These are phyloP conservation scores for Rhizopus arrhizus DNA, from an alignment of 371 early-diverging fungal species.

Conservation along the genomic window DNA sequence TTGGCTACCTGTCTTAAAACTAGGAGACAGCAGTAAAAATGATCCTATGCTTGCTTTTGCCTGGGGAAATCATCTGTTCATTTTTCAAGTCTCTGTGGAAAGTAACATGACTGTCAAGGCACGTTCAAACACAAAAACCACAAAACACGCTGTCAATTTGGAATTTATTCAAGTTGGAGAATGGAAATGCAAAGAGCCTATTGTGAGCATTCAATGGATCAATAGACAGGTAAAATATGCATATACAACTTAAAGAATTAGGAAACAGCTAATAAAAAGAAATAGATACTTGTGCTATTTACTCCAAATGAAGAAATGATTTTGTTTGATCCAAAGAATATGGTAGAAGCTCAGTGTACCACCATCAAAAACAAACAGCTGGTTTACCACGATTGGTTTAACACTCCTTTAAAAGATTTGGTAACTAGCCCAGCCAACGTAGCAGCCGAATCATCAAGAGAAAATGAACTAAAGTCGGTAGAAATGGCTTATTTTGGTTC, in stretches of 20 bases:
- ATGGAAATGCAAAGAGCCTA: conserved; percentile 63
- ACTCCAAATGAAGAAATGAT: conserved; percentile 73
- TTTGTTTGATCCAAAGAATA: conserved; percentile 66
- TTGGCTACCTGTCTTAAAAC: conserved; percentile 63
- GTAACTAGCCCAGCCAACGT: conserved; percentile 19
- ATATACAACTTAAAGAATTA: neutral
- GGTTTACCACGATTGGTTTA: conserved; percentile 72
- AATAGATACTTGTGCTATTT: conserved; percentile 63
- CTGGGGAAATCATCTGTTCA: conserved; percentile 65
- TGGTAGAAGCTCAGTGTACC: conserved; percentile 65
- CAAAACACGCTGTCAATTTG: conserved; percentile 37
- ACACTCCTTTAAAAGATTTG: conserved; percentile 38
- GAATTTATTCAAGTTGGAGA: conserved; percentile 64
- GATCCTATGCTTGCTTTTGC: conserved; percentile 69
- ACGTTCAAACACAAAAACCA: conserved; percentile 18
- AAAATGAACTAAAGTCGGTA: conserved; percentile 33
- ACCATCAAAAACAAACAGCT: conserved; percentile 60
- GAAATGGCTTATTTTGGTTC: conserved; percentile 78
- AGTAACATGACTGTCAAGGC: neutral
- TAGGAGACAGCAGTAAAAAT: conserved; percentile 12
- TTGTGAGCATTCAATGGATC: conserved; percentile 80
- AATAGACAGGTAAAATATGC: conserved; percentile 62
- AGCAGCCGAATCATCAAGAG: conserved; percentile 6
- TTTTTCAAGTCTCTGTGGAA: conserved; percentile 51
- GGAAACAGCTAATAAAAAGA: neutral